Evolutionary conservation across 345 rosid genomes (phyloP).

Genomic region (Gossypium mustelinum): DNA sequence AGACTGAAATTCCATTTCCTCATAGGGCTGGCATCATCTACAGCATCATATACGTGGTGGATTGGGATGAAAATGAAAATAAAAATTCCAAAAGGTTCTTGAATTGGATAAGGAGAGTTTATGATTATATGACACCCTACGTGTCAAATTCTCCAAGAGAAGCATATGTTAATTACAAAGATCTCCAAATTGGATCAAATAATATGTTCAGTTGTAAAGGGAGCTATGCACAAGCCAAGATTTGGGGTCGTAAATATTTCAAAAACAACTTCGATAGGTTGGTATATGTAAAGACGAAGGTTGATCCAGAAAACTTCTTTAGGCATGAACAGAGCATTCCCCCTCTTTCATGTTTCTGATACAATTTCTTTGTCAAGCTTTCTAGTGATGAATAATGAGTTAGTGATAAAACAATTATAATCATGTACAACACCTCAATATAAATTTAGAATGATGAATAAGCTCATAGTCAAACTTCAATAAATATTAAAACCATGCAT

Average conservation of each 20-base stretch:
- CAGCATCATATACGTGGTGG: constrained; percentile 36
- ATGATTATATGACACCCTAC: constrained; percentile 43
- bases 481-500: too few relatives aligned
- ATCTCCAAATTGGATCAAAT: neutral
- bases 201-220: neutral
- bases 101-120: constrained; percentile 36
- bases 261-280: neutral
- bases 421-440: too few relatives aligned
- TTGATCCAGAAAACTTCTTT: neutral
- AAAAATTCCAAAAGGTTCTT: neutral
- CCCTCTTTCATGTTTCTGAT: neutral
- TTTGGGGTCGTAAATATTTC: neutral
- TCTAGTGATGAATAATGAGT: too few relatives aligned
- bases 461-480: too few relatives aligned
- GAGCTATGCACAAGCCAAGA: neutral
- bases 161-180: neutral
- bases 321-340: constrained; percentile 2
- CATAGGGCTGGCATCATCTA: constrained; percentile 49
- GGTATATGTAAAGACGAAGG: neutral
- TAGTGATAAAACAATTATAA: too few relatives aligned
- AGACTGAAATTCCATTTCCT: constrained; percentile 44
- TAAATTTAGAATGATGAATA: too few relatives aligned
- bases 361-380: too few relatives aligned
- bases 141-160: constrained; percentile 20
- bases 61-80: constrained; percentile 33